Evolutionary conservation across 495 filamentous ascomycete genomes (phyloP).

Genomic region (Penicillium goetzii): DNA sequence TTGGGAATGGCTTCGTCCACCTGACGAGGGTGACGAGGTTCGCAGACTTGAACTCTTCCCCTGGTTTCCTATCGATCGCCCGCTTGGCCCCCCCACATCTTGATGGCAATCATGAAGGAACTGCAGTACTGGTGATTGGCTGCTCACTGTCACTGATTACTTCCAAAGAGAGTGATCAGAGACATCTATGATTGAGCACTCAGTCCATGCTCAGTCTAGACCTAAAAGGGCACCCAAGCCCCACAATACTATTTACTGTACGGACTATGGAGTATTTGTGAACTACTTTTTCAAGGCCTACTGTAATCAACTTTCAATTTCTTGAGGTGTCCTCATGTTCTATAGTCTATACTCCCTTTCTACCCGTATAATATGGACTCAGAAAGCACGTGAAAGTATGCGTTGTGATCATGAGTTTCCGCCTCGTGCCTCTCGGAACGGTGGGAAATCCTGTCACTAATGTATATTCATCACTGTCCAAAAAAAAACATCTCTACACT

Average conservation of each 20-base stretch:
- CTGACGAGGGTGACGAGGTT: not conserved
- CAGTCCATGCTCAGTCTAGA: too few species aligned
- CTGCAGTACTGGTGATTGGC: not conserved
- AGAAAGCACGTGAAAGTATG: conserved; percentile 2
- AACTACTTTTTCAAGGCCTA: too few species aligned
- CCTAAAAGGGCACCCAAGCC: too few species aligned
- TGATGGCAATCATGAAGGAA: not conserved
- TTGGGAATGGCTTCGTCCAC: not conserved
- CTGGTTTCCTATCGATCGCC: not conserved
- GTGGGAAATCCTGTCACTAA: conserved; percentile 7
- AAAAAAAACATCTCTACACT: not conserved
- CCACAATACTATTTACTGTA: too few species aligned
- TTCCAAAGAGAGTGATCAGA: too few species aligned
- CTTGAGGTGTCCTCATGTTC: too few species aligned
- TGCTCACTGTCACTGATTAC: too few species aligned
- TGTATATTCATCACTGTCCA: conserved; percentile 8
- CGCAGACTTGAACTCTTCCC: too few species aligned
- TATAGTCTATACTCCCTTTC: too few species aligned
- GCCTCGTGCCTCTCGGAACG: conserved; percentile 8
- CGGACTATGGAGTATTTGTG: too few species aligned
- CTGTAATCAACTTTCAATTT: too few species aligned
- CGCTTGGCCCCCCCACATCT: not conserved
- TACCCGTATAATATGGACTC: conserved; percentile 5
- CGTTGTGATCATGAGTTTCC: conserved; percentile 5
- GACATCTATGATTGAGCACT: too few species aligned